phyloP scores from a whole-genome alignment of 306 rosid species.

The Carpinus viminea region DNA sequence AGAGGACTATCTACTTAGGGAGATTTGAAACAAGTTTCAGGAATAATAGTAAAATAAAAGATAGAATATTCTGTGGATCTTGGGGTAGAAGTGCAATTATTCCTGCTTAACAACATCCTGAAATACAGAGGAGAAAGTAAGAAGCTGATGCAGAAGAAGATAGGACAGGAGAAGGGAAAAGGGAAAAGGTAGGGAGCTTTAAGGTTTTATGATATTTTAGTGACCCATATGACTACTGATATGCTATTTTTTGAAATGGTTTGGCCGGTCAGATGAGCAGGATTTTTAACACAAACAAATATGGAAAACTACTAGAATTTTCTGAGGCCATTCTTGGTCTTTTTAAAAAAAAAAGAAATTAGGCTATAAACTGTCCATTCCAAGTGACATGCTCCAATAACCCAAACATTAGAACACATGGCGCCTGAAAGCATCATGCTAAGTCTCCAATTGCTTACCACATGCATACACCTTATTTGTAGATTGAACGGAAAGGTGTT shows the following conservation, averaged over 20 bases:
- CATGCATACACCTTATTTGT: no score
- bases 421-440: no score
- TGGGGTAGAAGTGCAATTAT: not conserved
- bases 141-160: not conserved
- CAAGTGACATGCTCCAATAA: no score
- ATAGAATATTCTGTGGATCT: not conserved
- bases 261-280: not conserved
- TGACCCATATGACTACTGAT: not conserved
- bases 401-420: no score
- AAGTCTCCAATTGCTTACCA: no score
- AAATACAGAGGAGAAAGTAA: not conserved
- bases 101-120: not conserved
- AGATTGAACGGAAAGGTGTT: no score
- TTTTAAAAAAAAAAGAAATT: no score
- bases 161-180: not conserved
- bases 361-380: no score
- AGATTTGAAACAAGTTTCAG: not conserved
- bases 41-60: not conserved
- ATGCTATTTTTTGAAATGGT: not conserved
- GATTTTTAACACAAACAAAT: not conserved
- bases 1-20: not conserved
- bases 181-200: not conserved
- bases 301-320: no score
- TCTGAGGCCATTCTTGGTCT: no score
- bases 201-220: not conserved